Percentiles rank a stretch among this genome's conserved stretches.
phyloP scores from a whole-genome alignment of 345 rosid genomes.

The Corchorus capsularis region DNA sequence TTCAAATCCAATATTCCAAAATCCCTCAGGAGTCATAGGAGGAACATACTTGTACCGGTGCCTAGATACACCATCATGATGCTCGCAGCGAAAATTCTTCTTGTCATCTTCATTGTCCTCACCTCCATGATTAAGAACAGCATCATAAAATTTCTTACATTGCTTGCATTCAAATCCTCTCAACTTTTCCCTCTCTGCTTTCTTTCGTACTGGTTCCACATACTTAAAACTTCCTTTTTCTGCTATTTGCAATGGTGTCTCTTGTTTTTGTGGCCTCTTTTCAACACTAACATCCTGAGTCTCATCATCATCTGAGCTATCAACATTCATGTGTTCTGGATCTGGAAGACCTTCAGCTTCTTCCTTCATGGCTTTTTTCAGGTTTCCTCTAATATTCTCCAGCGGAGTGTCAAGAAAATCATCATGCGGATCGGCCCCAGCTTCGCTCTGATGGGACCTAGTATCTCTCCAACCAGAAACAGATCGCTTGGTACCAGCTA shows the following conservation, averaged over 20 bases:
- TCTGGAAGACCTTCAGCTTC: conserved; percentile 25
- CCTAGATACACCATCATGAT: conserved; percentile 91
- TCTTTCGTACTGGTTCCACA: conserved; percentile 79
- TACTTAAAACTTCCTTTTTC: conserved; percentile 63
- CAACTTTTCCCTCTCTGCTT: conserved; percentile 67
- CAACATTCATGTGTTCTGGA: conserved; percentile 30
- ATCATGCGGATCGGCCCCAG: conserved; percentile 78
- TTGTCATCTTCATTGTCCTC: conserved; percentile 31
- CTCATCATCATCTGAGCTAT: conserved; percentile 68
- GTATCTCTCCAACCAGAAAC: conserved; percentile 82
- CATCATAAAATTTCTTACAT: conserved; percentile 94
- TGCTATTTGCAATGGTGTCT: conserved; percentile 35
- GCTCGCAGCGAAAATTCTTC: conserved; percentile 66
- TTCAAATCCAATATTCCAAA: conserved; percentile 96
- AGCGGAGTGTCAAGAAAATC: conserved; percentile 88
- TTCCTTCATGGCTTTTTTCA: conserved; percentile 42
- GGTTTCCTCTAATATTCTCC: conserved; percentile 55
- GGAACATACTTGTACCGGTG: conserved; percentile 82
- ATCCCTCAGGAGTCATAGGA: conserved; percentile 92
- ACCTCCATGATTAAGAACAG: conserved; percentile 60
- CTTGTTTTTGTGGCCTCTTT: conserved; percentile 39
- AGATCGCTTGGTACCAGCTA: conserved; percentile 60
- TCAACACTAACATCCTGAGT: conserved; percentile 66
- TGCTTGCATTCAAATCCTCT: conserved; percentile 87
- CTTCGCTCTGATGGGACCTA: conserved; percentile 52